phyloP scores from a whole-genome alignment of 345 rosid genomes.

The Dipteronia sinensis region DNA sequence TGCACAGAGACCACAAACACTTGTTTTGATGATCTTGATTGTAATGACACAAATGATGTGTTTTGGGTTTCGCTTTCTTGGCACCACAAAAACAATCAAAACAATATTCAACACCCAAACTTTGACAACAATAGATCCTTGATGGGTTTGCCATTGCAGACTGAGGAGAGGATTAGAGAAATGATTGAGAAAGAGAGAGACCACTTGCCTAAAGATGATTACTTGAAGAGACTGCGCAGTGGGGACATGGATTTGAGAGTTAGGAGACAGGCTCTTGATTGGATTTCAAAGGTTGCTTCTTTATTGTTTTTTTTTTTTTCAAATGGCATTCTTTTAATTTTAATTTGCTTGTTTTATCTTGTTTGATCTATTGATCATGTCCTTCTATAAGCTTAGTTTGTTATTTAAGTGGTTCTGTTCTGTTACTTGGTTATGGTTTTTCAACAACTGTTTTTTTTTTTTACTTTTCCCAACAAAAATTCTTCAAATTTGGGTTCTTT shows the following conservation, averaged over 20 bases:
- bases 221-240: slow-evolving; percentile 49
- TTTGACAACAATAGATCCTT: slow-evolving; percentile 32
- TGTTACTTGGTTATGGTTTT: slow-evolving; percentile 13
- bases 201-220: slow-evolving; percentile 57
- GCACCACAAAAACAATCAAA: slow-evolving; percentile 16
- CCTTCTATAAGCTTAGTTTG: too few species aligned
- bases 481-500: slow-evolving; percentile 5
- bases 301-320: not conserved
- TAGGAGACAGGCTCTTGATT: slow-evolving; percentile 59
- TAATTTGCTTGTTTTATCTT: slow-evolving; percentile 17
- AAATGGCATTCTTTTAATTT: not conserved
- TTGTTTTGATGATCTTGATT: slow-evolving; percentile 40
- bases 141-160: slow-evolving; percentile 46
- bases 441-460: not conserved
- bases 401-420: slow-evolving; percentile 7
- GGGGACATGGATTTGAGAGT: slow-evolving; percentile 58
- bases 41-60: slow-evolving; percentile 17
- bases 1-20: slow-evolving; percentile 50
- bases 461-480: not conserved
- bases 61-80: slow-evolving; percentile 28
- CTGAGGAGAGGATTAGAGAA: slow-evolving; percentile 54
- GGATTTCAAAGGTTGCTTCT: slow-evolving; percentile 65
- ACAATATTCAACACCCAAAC: slow-evolving; percentile 27
- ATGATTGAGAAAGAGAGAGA: slow-evolving; percentile 63
- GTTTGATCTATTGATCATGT: slow-evolving; percentile 18